Percentiles rank a stretch among this genome's conserved stretches.
Evolutionary conservation across 306 rosid species (phyloP).

Genomic region (Ammopiptanthus mongolicus): DNA sequence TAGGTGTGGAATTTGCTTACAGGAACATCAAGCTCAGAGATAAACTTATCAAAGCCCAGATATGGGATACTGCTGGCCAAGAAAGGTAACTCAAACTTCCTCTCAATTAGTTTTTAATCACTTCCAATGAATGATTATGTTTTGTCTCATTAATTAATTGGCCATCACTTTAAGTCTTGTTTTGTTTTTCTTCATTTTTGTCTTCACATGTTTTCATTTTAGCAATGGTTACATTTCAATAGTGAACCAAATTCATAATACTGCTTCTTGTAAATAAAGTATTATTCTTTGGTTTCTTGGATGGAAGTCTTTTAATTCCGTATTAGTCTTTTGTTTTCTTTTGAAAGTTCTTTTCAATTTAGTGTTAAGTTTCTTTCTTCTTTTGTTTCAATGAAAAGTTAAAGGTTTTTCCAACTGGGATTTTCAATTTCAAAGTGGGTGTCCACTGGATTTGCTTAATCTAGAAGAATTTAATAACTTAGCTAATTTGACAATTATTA

Average conservation of each 20-base stretch:
- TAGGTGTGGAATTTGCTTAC: conserved; percentile 93
- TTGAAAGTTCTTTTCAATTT: background rate
- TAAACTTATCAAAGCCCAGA: conserved; percentile 83
- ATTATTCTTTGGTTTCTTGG: background rate
- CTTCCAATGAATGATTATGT: background rate
- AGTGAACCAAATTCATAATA: background rate
- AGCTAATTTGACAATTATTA: conserved; percentile 14
- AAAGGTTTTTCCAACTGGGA: background rate
- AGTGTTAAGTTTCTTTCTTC: background rate
- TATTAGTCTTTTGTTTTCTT: background rate
- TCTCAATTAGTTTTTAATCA: background rate
- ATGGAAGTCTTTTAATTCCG: background rate
- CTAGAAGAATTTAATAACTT: conserved; percentile 19
- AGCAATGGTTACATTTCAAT: background rate
- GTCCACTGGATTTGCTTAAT: conserved; percentile 25
- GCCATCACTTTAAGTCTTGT: background rate
- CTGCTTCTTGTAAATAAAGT: too few species aligned
- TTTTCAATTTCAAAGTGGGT: conserved; percentile 13
- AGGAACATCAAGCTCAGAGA: conserved; percentile 63
- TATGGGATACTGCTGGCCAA: conserved; percentile 99
- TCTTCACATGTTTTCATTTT: background rate
- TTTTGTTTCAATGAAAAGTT: background rate
- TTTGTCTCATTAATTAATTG: background rate
- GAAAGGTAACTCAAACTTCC: conserved; percentile 49
- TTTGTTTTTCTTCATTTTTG: background rate